phyloP scores from a whole-genome alignment of 1,284 basidiomycete species.

The Kwoniella shivajii region DNA sequence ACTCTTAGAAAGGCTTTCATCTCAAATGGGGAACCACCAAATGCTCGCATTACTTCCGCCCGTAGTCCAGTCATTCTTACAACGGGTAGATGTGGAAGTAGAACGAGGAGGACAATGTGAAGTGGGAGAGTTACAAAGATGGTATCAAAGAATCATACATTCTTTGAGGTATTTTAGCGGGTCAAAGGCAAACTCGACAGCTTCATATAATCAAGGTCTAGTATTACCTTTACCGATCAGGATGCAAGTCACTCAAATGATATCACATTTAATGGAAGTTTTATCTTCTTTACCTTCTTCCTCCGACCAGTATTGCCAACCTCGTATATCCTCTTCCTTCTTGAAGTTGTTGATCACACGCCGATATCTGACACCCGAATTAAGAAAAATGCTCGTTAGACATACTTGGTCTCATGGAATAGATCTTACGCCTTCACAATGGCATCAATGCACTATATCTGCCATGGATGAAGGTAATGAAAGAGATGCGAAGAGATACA shows the following conservation, averaged over 20 bases:
- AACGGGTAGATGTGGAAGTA: not conserved
- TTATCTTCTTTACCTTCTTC: slow-evolving; percentile 13
- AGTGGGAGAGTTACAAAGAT: not conserved
- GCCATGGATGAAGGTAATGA: slow-evolving; percentile 15
- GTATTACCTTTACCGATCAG: slow-evolving; percentile 9
- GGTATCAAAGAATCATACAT: slow-evolving; percentile 1
- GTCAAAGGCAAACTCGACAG: not conserved
- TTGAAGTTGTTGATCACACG: slow-evolving; percentile 11
- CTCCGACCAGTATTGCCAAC: slow-evolving; percentile 3
- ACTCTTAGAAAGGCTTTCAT: slow-evolving; percentile 2
- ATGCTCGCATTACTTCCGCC: slow-evolving; percentile 10
- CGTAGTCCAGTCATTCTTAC: slow-evolving; percentile 5
- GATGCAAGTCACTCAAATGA: slow-evolving; percentile 1
- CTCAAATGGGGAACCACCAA: slow-evolving; percentile 5
- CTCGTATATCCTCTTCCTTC: not conserved
- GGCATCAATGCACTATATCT: slow-evolving; percentile 15
- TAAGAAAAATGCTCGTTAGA: slow-evolving; percentile 3
- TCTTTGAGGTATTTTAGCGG: not conserved
- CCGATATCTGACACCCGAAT: slow-evolving; percentile 13
- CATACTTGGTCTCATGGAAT: slow-evolving; percentile 4
- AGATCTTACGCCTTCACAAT: slow-evolving; percentile 2
- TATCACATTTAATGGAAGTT: slow-evolving; percentile 5
- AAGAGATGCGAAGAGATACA: slow-evolving; percentile 3
- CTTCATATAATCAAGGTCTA: too few relatives aligned
- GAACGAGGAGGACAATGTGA: not conserved